phyloP scores from a whole-genome alignment of 345 rosid genomes.

The Eucalyptus erythrocorys region DNA sequence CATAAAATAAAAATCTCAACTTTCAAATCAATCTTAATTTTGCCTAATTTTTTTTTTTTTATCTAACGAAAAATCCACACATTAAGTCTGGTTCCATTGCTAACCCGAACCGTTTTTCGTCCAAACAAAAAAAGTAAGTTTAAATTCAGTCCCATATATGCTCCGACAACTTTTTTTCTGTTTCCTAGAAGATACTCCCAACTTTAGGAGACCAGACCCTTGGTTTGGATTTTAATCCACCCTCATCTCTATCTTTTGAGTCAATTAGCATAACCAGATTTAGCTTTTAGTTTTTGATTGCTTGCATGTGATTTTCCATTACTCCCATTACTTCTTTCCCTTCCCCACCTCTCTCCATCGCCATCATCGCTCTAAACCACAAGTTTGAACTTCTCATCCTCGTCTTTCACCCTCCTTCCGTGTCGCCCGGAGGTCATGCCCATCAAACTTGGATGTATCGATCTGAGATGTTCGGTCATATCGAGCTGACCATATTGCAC shows the following conservation, averaged over 20 bases:
- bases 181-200: background rate
- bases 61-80: background rate
- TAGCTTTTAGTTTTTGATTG: background rate
- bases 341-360: background rate
- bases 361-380: background rate
- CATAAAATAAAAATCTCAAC: background rate
- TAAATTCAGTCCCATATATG: background rate
- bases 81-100: too few species aligned
- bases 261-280: background rate
- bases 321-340: background rate
- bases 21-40: background rate
- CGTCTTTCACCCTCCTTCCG: background rate
- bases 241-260: background rate
- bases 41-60: background rate
- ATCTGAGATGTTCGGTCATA: background rate
- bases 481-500: background rate
- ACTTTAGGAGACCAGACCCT: background rate
- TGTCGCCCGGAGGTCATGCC: background rate
- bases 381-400: background rate
- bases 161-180: background rate
- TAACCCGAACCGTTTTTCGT: too few species aligned
- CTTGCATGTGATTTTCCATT: background rate
- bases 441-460: background rate
- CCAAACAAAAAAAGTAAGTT: too few species aligned
- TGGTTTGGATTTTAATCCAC: background rate